Base-by-base conservation (phyloP, 208 protist genomes). In the Herpetomonas tarakana region DNA sequence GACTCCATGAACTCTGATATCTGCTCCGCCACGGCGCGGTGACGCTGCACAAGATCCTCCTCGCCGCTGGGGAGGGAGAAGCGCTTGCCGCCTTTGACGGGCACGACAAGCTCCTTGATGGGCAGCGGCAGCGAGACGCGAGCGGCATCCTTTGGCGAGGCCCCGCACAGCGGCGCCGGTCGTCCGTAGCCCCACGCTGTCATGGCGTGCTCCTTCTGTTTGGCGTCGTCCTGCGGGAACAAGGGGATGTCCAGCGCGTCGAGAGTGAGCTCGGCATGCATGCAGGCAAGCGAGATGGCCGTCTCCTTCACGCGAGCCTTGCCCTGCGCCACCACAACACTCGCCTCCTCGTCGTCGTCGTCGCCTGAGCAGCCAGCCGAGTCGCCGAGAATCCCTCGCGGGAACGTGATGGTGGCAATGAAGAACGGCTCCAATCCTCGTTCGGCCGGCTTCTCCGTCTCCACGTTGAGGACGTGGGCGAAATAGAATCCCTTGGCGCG, bases 201-300 rank as follows among this genome's bases (percentile, higher is more conserved):
- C 26, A 79, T 52, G 0, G 84, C 83, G 55, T 96, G 90, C 49
- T 62, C 49, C 45, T 83, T 81, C 64, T 96, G 90, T 31, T 45
- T 69, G 27, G 19, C 60, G 2, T 64, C 49, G 56, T 96, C 83
- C 3, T 72, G 57, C 2, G 81, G 78, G 58, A 88, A 93, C 6
- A 96, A 47, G 38, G 66, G 26, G 12, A 91, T 75, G 46, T 50
- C 50, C 31, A 88, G 59, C 18, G 74, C 69, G 68, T 96, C 90
- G 2, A 96, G 58, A 2, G 91, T 52, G n/a, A 96, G 75, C 54
- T 96, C 90, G 0, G 86, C 86, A 58, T 96, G 90, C 90, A 96
- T 96, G 68, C 78, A 83, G 19, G 86, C 86, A 0, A 96, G 76
- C 61, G 67, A 59, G 24, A 91, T 71, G 16, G 90, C 78, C 2